Evolutionary conservation across 2,329 filamentous ascomycete genomes (phyloP), one percentile per base, ranked within the genome.

Genomic region (Cryphonectria naterciae): DNA sequence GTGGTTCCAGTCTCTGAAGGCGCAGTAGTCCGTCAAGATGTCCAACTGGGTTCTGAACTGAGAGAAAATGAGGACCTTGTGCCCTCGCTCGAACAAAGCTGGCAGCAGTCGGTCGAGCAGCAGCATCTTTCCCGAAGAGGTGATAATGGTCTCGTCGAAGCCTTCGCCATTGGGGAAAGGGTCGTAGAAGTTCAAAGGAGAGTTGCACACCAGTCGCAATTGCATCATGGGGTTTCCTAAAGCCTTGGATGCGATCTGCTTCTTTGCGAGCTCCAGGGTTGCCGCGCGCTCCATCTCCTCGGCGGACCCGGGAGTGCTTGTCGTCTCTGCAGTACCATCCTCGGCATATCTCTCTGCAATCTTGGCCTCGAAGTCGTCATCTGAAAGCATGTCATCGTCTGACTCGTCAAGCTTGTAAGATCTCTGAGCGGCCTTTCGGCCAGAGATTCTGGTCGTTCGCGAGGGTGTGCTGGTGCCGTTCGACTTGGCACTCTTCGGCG

Each of bases 11-110:
- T 85, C 83, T 10, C 93, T 91, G 1, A 98, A 86, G 4, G 83
- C 84, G 63, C 94, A 94, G 82, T 97, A 99, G 69, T 95, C 92
- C 73, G 97, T 90, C 0, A 99, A 85, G 2, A 99, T 92, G 77
- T 98, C 94, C 0, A 99, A 88, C 74, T 97, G 95, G 0, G 92
- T 97, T 70, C 95, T 97, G 83, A 99, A 99, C 78, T 99, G 96
- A 0, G 93, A 97, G 81, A 99, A 99, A 67, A 99, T 94, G 62
- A 99, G 88, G 39, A 98, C 92, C 78, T 98, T 98, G 83, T 98
- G 95, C 4, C 88, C 91, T 0, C 88, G 86, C 0, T 83, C 74
- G 71, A 99, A 91, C 0, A 99, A 86, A 1, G 86, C 86, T 0
- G 93, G 92, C 0, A 99, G 87, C 0, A 99, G 86, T 0, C 94